Percentiles rank a stretch among this genome's conserved stretches.
These are phyloP conservation scores for Malus hybrid DNA, from an alignment of 331 rosid species.

Conservation along the genomic window DNA sequence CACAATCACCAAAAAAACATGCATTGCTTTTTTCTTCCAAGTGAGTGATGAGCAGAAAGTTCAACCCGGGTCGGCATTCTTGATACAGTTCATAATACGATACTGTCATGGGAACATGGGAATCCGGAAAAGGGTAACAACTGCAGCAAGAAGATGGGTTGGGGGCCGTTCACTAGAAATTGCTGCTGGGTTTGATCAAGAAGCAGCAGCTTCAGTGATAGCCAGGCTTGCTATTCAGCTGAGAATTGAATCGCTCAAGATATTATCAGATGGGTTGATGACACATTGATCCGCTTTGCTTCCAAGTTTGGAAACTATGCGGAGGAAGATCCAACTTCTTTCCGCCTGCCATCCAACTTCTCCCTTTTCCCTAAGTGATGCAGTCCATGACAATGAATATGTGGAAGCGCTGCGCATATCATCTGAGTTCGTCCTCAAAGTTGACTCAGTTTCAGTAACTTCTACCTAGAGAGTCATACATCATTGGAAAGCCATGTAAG, in stretches of 20 bases:
- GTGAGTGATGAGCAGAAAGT: conserved; percentile 50
- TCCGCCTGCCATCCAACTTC: conserved; percentile 75
- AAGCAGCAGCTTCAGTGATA: conserved; percentile 83
- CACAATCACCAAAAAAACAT: conserved; percentile 61
- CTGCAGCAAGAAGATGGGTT: conserved; percentile 93
- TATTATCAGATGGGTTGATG: conserved; percentile 92
- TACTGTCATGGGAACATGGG: conserved; percentile 69
- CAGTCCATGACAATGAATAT: no score
- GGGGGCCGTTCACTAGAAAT: conserved; percentile 63
- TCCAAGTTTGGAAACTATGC: conserved; percentile 89
- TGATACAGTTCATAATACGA: conserved; percentile 65
- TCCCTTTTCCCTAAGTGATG: conserved; percentile 37
- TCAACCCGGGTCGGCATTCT: conserved; percentile 80
- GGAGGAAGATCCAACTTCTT: conserved; percentile 86
- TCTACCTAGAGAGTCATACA: no score
- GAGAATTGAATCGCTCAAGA: conserved; percentile 69
- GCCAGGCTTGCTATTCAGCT: conserved; percentile 89
- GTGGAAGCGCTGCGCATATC: no score
- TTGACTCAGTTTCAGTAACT: no score
- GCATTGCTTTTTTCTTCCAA: conserved; percentile 88
- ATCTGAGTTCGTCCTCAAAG: no score
- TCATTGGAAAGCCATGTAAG: no score
- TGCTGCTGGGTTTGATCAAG: conserved; percentile 90
- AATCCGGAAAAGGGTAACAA: conserved; percentile 66
- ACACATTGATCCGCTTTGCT: conserved; percentile 54